These are phyloP conservation scores for Spathaspora gorwiae DNA, from an alignment of 805 yeast species.

Conservation along the genomic window DNA sequence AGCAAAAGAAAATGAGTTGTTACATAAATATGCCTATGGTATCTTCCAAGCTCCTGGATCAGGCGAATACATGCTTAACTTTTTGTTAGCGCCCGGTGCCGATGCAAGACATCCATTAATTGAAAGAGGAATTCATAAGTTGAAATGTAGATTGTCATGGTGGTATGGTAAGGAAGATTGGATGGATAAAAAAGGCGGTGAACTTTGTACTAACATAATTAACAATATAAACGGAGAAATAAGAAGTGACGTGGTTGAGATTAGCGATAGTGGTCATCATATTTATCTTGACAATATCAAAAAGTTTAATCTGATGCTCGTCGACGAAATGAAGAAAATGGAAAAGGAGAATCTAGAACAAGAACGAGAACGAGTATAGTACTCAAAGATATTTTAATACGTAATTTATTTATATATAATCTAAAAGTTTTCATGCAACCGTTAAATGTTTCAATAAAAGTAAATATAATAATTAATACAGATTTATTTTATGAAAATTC, in stretches of 20 bases:
- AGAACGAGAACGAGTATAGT: no score
- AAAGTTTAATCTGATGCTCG: conserved; percentile 48
- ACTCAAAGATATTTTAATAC: no score
- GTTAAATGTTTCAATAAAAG: no score
- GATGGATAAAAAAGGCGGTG: conserved; percentile 55
- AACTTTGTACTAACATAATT: conserved; percentile 32
- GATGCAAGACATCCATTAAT: conserved; percentile 72
- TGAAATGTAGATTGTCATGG: conserved; percentile 70
- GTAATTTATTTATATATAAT: background rate
- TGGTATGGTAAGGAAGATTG: conserved; percentile 75
- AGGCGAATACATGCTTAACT: conserved; percentile 88
- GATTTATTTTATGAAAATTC: conserved; percentile 3
- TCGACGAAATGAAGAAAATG: conserved; percentile 45
- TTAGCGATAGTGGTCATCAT: conserved; percentile 70
- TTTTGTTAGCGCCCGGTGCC: conserved; percentile 86
- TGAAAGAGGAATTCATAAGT: conserved; percentile 43
- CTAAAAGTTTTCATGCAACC: background rate
- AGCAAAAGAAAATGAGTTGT: conserved; percentile 39
- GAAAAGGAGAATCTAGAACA: background rate
- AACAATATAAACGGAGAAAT: conserved; percentile 11
- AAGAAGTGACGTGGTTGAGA: conserved; percentile 29
- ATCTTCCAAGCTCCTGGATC: conserved; percentile 86
- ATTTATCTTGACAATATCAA: conserved; percentile 64
- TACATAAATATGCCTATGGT: conserved; percentile 78
- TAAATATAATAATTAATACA: no score